These are phyloP conservation scores for Laguncularia racemosa DNA, from an alignment of 345 rosid species.

Conservation along the genomic window DNA sequence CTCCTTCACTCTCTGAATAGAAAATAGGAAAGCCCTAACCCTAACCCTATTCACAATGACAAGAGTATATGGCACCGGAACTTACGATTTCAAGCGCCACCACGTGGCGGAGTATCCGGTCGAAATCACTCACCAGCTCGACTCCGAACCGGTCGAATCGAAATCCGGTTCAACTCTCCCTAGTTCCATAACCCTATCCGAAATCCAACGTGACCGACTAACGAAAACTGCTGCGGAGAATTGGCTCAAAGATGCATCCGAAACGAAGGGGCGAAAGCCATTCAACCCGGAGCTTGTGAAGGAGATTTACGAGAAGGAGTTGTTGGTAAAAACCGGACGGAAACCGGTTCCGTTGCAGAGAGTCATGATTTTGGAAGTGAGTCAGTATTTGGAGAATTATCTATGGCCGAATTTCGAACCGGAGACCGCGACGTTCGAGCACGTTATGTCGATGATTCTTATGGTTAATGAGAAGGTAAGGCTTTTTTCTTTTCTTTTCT, in stretches of 20 bases:
- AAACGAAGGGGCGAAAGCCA: conserved; percentile 26
- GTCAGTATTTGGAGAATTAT: conserved; percentile 93
- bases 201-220: conserved; percentile 82
- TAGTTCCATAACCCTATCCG: conserved; percentile 75
- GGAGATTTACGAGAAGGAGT: conserved; percentile 75
- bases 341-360: conserved; percentile 88
- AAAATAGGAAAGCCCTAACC: no score
- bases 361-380: conserved; percentile 94
- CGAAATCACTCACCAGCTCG: conserved; percentile 38
- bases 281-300: conserved; percentile 72
- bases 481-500: neutral
- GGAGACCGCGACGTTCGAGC: conserved; percentile 75
- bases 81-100: conserved; percentile 97
- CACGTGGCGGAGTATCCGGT: conserved; percentile 94
- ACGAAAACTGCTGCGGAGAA: conserved; percentile 75
- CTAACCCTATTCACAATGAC: conserved; percentile 35
- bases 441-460: conserved; percentile 93
- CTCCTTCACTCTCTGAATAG: no score
- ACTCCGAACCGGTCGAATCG: conserved; percentile 49
- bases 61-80: conserved; percentile 87
- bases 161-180: conserved; percentile 57
- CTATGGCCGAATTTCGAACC: conserved; percentile 91
- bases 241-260: conserved; percentile 52
- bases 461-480: conserved; percentile 63
- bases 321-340: conserved; percentile 59